Evolutionary conservation across 139 green algal species (phyloP), one percentile per base, ranked within the genome.

Genomic region (Gonium pectorale): DNA sequence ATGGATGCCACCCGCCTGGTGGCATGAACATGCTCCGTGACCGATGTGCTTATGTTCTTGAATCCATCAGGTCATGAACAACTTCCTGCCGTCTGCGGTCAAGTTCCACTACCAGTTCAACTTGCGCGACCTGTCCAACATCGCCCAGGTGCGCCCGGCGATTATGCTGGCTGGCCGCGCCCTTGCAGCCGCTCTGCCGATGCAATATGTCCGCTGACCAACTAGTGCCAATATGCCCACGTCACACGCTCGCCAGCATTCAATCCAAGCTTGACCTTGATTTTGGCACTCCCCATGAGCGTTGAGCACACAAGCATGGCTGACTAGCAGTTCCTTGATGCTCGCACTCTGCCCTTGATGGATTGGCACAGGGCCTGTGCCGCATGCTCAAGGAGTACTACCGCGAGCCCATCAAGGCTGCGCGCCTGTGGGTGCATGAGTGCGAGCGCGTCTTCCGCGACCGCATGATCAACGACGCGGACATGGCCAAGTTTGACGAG

Each of bases 31-130:
- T 54, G 63, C 29, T 15, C n/a, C 41, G 59, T 86, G 66, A 35
- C 7, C 70, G 68, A 43, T 41, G 49, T n/a, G n/a, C n/a, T n/a
- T n/a, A n/a, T n/a, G n/a, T n/a, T n/a, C n/a, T n/a, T n/a, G n/a
- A n/a, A n/a, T n/a, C 54, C 41, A 54, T 43, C 79, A 91, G 59
- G 90, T 97, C 46, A 96, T 96, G 92, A 95, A 96, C 91, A 94
- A 95, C 79, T 98, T 98, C 89, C 83, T 98, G 85, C 95, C 96
- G 22, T 97, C 95, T 21, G 95, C 95, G 35, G 88, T 97, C 54
- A 98, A 97, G 91, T 97, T 97, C 90, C 95, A 98, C 88, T 98
- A 98, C 73, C 95, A 98, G 90, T 98, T 96, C 91, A 96, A 92
- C 22, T 85, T 98, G 72, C 92, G 95, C 67, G 94, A 98, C 85